Percentiles rank a stretch among this genome's conserved stretches.
Conservation (phyloP, 768 basidiomycete genomes). For the Trametes cubensis region DNA sequence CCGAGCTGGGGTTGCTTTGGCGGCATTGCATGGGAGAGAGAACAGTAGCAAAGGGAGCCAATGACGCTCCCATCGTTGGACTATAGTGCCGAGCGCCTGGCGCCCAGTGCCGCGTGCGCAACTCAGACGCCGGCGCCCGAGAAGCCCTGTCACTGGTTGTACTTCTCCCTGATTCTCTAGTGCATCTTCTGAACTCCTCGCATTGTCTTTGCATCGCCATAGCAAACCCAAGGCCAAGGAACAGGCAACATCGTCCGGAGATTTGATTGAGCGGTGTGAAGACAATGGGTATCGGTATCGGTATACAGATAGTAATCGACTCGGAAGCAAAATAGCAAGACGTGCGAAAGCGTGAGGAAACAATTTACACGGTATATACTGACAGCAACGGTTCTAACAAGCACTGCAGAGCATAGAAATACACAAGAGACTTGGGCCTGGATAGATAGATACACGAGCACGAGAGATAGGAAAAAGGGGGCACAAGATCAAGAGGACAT, state of each 20-base stretch:
- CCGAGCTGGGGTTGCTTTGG: constrained; percentile 55
- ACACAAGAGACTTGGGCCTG: too few relatives aligned
- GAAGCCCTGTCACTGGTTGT: not conserved
- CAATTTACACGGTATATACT: not conserved
- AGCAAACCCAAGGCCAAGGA: not conserved
- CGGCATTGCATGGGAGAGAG: constrained; percentile 36
- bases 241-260: not conserved
- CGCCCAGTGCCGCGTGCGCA: not conserved
- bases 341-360: not conserved
- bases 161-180: too few relatives aligned
- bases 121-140: not conserved
- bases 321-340: not conserved
- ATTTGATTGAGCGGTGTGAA: constrained; percentile 12
- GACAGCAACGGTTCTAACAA: not conserved
- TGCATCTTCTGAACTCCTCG: not conserved
- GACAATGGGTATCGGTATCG: too few relatives aligned
- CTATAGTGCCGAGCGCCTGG: not conserved
- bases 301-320: too few relatives aligned
- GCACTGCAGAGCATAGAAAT: not conserved
- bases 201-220: not conserved
- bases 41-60: not conserved
- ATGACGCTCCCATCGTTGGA: not conserved
- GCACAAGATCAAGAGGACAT: too few relatives aligned
- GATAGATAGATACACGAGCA: too few relatives aligned
- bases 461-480: too few relatives aligned